Percentiles rank a stretch among this genome's conserved stretches.
phyloP scores from a whole-genome alignment of 179 eudicot genomes.

The Nepenthes alata region DNA sequence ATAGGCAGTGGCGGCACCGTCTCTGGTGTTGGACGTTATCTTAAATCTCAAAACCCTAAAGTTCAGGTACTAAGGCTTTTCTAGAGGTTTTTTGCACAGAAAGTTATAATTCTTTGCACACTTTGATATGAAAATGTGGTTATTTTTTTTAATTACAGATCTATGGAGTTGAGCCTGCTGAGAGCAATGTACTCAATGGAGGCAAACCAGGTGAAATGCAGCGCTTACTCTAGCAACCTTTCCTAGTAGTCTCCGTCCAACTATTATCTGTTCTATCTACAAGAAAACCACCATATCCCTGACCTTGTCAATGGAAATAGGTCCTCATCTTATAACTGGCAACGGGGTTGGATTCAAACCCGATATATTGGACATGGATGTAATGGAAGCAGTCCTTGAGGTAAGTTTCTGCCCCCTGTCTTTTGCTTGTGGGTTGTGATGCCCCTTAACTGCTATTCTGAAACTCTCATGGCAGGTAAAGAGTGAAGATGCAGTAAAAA shows the following conservation, averaged over 20 bases:
- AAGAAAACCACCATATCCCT: background rate
- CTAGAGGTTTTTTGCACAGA: background rate
- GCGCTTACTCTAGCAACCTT: background rate
- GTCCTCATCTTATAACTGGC: conserved; percentile 91
- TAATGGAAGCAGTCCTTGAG: conserved; percentile 92
- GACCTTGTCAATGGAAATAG: conserved; percentile 16
- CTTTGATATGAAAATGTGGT: background rate
- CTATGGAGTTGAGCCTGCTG: conserved; percentile 85
- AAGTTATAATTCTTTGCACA: background rate
- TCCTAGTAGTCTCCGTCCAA: background rate
- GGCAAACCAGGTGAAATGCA: conserved; percentile 74
- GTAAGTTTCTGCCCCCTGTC: conserved; percentile 19
- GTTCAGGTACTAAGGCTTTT: conserved; percentile 41
- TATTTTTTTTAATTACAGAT: conserved; percentile 27
- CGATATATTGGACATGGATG: conserved; percentile 87
- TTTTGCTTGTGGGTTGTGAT: background rate
- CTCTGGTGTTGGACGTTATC: conserved; percentile 82
- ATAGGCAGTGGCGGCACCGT: conserved; percentile 97
- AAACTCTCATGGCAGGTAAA: conserved; percentile 34
- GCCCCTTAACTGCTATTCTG: background rate
- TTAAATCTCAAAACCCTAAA: conserved; percentile 83
- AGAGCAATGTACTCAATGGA: conserved; percentile 84
- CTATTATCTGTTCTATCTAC: too few relatives aligned
- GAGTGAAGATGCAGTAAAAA: conserved; percentile 68
- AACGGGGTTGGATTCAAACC: conserved; percentile 97